Evolutionary conservation across 768 basidiomycete species (phyloP), one percentile per base, ranked within the genome.

Genomic region (Phaeolepiota aurea): DNA sequence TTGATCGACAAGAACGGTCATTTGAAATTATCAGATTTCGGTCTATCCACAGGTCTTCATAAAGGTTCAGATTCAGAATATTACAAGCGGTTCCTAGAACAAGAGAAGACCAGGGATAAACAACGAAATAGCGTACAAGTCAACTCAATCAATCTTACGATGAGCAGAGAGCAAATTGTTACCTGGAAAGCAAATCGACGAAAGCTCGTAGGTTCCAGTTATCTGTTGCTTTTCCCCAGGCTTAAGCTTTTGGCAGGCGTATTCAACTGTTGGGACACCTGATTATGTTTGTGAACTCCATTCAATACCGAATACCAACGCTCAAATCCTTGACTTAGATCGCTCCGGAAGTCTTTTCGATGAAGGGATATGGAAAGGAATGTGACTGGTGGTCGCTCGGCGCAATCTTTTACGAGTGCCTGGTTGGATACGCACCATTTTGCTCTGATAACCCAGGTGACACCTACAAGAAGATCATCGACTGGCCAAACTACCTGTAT

Each of bases 361-460:
- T 94, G 68, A 86, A 94, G 56, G 94, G 94, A 3, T 99, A 99
- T 52, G 91, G 92, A 35, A 93, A 94, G 62, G 94, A 97, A 63
- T 98, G 94, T 56, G 94, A 99, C 63, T 99, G 94, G 94, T 99
- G 94, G 94, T 97, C 94, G 25, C 66, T 99, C 41, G 94, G 94
- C 10, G 93, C 94, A 3, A 98, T 99, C 60, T 96, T 93, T 81
- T 99, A 93, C 57, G 94, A 99, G 62, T 98, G 94, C 62, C 71
- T 99, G 23, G 91, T 97, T 48, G 94, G 94, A 45, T 98, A 93
- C 58, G 92, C 94, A 12, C 94, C 93, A 3, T 97, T 97, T 75
- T 99, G 94, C 63, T 81, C 91, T 3, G 92, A 97, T 56, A 91
- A 90, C 54, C 93, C 94, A 12, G 87, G 86, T 49, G 94, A 99